phyloP scores from a whole-genome alignment of 345 rosid genomes.

The Pistacia vera region DNA sequence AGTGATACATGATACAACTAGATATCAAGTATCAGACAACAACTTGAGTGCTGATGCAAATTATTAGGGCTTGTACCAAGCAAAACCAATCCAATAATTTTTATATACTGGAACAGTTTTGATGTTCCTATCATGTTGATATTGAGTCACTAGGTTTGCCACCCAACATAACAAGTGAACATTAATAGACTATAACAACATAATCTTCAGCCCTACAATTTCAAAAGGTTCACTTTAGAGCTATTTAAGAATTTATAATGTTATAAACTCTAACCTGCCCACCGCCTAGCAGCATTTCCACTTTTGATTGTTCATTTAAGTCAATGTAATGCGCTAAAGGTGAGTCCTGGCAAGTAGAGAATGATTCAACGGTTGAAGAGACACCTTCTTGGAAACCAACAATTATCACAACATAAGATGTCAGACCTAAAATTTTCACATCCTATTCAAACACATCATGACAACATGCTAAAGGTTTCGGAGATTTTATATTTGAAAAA shows the following conservation, averaged over 20 bases:
- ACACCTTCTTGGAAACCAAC: slow-evolving; percentile 70
- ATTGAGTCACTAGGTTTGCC: background rate
- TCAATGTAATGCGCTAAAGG: slow-evolving; percentile 30
- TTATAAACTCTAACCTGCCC: slow-evolving; percentile 67
- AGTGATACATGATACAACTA: background rate
- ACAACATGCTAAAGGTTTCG: too few relatives aligned
- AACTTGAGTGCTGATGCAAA: too few relatives aligned
- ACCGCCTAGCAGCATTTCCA: slow-evolving; percentile 72
- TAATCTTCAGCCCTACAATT: slow-evolving; percentile 18
- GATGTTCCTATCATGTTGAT: background rate
- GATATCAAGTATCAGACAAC: too few relatives aligned
- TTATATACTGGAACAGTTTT: background rate
- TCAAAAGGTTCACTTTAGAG: background rate
- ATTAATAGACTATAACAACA: slow-evolving; percentile 1
- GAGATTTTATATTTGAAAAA: too few relatives aligned
- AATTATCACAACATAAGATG: slow-evolving; percentile 4
- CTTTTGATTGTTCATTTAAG: slow-evolving; percentile 56
- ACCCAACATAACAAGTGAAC: background rate
- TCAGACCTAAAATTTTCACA: slow-evolving; percentile 8
- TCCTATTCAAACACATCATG: background rate
- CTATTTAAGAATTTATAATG: slow-evolving; percentile 8
- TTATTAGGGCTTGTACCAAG: too few relatives aligned
- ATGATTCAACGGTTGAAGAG: slow-evolving; percentile 61
- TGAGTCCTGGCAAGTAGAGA: slow-evolving; percentile 54
- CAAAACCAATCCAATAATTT: too few relatives aligned